A percentile compares a stretch with the other conserved stretches of the same genome.
These are phyloP conservation scores for Puccinia triticina DNA, from an alignment of 1,284 basidiomycete genomes.

Conservation along the genomic window DNA sequence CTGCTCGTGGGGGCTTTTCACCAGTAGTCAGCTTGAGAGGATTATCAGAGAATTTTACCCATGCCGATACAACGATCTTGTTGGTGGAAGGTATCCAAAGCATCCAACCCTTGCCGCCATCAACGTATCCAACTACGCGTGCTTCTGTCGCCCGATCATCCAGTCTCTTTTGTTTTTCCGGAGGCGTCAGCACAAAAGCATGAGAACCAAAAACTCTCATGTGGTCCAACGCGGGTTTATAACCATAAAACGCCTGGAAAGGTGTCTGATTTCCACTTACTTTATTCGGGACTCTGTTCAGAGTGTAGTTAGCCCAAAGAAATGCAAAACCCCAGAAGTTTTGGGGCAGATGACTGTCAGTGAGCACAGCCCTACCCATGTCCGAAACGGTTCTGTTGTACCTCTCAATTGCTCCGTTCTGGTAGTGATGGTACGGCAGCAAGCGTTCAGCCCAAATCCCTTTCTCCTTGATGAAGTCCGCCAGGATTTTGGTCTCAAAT, in stretches of 20 bases:
- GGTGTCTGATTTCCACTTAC: neutral
- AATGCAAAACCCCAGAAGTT: slow-evolving; percentile 23
- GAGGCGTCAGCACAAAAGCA: neutral
- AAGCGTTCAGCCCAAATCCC: slow-evolving; percentile 19
- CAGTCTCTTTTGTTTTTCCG: neutral
- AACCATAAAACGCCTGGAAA: slow-evolving; percentile 6
- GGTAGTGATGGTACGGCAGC: slow-evolving; percentile 22
- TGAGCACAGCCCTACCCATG: neutral
- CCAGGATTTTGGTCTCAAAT: neutral
- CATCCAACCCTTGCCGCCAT: slow-evolving; percentile 11
- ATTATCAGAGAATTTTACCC: neutral
- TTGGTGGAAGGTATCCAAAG: slow-evolving; percentile 4
- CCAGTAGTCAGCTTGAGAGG: neutral
- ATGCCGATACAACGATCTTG: neutral
- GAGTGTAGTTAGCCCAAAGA: neutral
- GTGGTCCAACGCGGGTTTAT: neutral
- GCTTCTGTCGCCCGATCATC: neutral
- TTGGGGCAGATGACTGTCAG: neutral
- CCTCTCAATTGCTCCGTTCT: neutral
- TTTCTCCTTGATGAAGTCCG: neutral
- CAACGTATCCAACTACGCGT: neutral
- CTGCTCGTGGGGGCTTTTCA: neutral
- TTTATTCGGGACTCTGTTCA: slow-evolving; percentile 22
- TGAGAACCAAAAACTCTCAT: neutral
- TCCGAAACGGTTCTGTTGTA: slow-evolving; percentile 14